Base-by-base conservation (phyloP, 2,329 filamentous ascomycete genomes). In the Trematosphaeria pertusa region DNA sequence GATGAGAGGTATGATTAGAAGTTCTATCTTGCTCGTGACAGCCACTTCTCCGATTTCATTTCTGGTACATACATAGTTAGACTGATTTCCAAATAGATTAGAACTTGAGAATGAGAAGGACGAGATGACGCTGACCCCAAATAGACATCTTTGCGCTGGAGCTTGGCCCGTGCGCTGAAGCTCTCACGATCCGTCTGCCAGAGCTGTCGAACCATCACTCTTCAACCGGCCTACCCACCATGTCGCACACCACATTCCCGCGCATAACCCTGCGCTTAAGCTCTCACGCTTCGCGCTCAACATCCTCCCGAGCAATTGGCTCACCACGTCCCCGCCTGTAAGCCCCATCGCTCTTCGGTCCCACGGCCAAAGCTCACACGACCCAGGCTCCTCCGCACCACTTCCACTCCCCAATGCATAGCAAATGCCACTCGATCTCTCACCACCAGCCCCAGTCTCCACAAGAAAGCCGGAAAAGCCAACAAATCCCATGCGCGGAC, bases 381-480 rank as follows among this genome's bases (percentile, higher is more conserved):
- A 48, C 37, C 40, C 35, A 47, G 38, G 33, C 33, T 35, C 33
- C 30, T 17, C 11, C 39, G n/a, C 39, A 15, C 36, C 10, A 18
- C 24, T 7, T 45, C 26, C 22, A 37, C 52, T 42, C 50, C 42
- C 3, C 58, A 53, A 52, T 44, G 47, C 46, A 22, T 43, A 24
- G 40, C 12, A 18, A 50, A 40, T 24, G 3, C 45, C 22, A 31
- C 39, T 14, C 62, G 69, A 14, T 46, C 48, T 37, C 82, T 84
- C 62, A 71, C 75, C 17, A 74, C 68, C 17, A 76, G 75, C 17
- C 56, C 67, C 2, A 28, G 50, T 6, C 64, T 77, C 14, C 64
- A 67, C 37, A 84, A 84, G 55, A 84, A 83, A 62, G 78, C 78
- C 28, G 78, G 74, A 20, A 83, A 83, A 58, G 77, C 77, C 40